Evolutionary conservation across 805 yeast species (phyloP), one percentile per base, ranked within the genome.

Genomic region (Yamadazyma ubonensis): DNA sequence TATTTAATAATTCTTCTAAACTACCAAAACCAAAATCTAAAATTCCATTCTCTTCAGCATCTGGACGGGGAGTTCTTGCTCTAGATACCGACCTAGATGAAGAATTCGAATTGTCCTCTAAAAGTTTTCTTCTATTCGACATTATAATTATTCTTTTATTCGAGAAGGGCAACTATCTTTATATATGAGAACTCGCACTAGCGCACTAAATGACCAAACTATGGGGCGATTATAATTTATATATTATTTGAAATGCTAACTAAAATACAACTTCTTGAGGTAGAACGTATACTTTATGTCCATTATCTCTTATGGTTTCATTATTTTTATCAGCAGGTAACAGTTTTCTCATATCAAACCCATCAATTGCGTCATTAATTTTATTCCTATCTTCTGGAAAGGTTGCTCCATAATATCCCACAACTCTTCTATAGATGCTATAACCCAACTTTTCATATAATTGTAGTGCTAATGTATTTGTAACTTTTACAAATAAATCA

Each of bases 401-500:
- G 2, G 64, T 65, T 4, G 67, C 53, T 9, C 89, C 87, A 58
- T 93, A 93, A 56, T 93, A 93, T 0, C 91, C 91, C 9, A 88
- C 78, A 4, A 93, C 98, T 38, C 99, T 64, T 59, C 99, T 65
- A 57, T 73, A 93, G 0, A 89, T 86, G 7, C 80, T 71, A 55
- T 90, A 93, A 0, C 96, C 98, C 40, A 93, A 59, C 50, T 85
- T 83, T 55, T 87, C 91, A 58, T 93, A 93, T 53, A 93, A 64
- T 36, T 78, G 81, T 1, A 88, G 76, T 0, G 96, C 99, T 40
- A 89, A 65, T 4, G 59, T 58, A 57, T 93, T 93, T 28, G 89
- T 84, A 27, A 93, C 88, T 51, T 89, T 83, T 29, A 93, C 99
- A 61, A 89, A 93, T 33, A 93, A 72, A 55, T 93, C 99, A 49